Evolutionary conservation across 495 filamentous ascomycete species (phyloP).

Genomic region (Podospora australis): DNA sequence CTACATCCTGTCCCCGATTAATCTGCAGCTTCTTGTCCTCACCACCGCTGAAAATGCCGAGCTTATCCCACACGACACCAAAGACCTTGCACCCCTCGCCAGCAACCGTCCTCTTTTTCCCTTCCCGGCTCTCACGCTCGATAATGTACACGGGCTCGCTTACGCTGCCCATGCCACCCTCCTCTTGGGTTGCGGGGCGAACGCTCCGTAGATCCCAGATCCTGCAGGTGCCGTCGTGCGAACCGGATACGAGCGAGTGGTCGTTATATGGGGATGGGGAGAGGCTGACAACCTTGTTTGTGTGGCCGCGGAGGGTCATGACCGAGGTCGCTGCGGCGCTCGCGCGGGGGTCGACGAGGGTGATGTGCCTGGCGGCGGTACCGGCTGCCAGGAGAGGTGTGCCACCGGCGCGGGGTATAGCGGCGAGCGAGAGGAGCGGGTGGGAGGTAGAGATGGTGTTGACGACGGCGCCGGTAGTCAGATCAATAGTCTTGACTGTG

Average conservation of each 20-base stretch:
- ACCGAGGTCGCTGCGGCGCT: slow-evolving; percentile 65
- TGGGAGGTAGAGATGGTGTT: slow-evolving; percentile 77
- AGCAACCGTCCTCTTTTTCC: slow-evolving; percentile 44
- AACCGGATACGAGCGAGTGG: slow-evolving; percentile 73
- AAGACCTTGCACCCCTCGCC: slow-evolving; percentile 89
- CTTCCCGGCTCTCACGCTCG: slow-evolving; percentile 68
- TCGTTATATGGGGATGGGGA: slow-evolving; percentile 64
- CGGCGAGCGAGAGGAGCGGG: slow-evolving; percentile 66
- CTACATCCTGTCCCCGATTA: slow-evolving; percentile 54
- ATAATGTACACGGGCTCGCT: slow-evolving; percentile 78
- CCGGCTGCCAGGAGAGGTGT: slow-evolving; percentile 75
- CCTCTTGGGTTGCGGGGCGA: slow-evolving; percentile 55
- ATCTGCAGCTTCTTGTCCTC: slow-evolving; percentile 93
- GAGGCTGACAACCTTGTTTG: slow-evolving; percentile 70
- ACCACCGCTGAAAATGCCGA: slow-evolving; percentile 86
- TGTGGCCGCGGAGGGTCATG: slow-evolving; percentile 85
- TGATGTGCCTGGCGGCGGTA: slow-evolving; percentile 79
- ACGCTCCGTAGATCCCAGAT: slow-evolving; percentile 86
- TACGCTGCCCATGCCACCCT: slow-evolving; percentile 53
- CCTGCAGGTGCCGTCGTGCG: slow-evolving; percentile 82
- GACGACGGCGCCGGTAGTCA: slow-evolving; percentile 66
- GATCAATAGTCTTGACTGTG: slow-evolving; percentile 82
- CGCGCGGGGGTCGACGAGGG: slow-evolving; percentile 78
- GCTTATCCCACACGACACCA: slow-evolving; percentile 76
- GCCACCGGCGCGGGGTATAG: slow-evolving; percentile 46